Evolutionary conservation across 1,284 basidiomycete genomes (phyloP), one percentile per base, ranked within the genome.

Genomic region (Cryptococcus hybrid): DNA sequence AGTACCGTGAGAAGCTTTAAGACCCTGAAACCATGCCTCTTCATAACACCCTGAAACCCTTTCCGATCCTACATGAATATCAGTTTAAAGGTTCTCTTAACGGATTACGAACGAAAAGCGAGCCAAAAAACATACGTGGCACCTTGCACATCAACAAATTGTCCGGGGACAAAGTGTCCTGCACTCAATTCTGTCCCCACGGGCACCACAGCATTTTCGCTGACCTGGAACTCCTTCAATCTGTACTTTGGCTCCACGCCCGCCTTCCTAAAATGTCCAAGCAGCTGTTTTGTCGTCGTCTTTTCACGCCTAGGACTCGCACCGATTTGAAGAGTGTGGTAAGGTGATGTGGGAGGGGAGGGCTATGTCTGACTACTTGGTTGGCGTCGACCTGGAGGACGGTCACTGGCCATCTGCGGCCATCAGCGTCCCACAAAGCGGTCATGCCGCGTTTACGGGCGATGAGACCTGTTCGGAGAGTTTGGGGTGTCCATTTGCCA

Each of bases 1-100:
- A 51, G 92, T 90, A 89, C 96, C 96, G 78, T 99, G 96, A 78
- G 91, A 91, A 2, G 92, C 94, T 56, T 88, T 85, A 39, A 94
- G 80, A 80, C 96, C 96, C 87, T 85, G 80, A 96, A 99, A 48
- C 88, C 88, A 86, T 92, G 94, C 49, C 92, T 84, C 79, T 99
- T 99, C 96, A 99, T 99, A 47, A 84, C 87, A 73, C 96, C 96
- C 66, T 92, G 89, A 95, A 98, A 15, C 96, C 96, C 78, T 98
- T 98, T 24, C 96, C 96, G 63, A 94, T 89, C 3, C 92, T 96
- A 66, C 40, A 49, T 11, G n/a, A 12, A 11, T 7, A 15, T 49
- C 47, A 48, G 47, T 12, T 13, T 8, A 7, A 30, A 24, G 18
- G 13, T 30, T n/a, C 6, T 38, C 36, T 8, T n/a, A 24, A 36